Percentiles rank a stretch among this genome's conserved stretches.
phyloP scores from a whole-genome alignment of 176 grass and related monocot species.

The Dactylis glomerata region DNA sequence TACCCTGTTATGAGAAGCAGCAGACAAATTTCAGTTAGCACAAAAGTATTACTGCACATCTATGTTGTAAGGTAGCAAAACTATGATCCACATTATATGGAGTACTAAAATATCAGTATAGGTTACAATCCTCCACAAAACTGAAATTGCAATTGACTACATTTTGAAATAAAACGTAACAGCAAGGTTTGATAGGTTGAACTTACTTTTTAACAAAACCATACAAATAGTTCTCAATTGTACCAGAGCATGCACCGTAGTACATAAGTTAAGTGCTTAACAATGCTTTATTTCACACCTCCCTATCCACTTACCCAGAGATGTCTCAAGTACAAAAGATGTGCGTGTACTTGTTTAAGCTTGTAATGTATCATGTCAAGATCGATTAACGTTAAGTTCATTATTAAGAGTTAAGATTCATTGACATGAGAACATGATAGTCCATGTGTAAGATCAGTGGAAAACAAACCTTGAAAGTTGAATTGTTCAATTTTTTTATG shows the following conservation, averaged over 20 bases:
- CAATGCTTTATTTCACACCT: not conserved
- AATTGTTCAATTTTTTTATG: conserved; percentile 66
- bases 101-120: not conserved
- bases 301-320: not conserved
- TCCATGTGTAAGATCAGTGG: not conserved
- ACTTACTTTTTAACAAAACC: conserved; percentile 5
- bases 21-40: conserved; percentile 13
- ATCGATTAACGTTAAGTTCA: not conserved
- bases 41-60: not conserved
- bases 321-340: not conserved
- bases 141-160: not conserved
- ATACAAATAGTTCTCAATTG: not conserved
- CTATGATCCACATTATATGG: conserved; percentile 13
- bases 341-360: not conserved
- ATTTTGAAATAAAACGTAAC: not conserved
- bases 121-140: not conserved
- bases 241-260: not conserved
- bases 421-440: not conserved
- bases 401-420: not conserved
- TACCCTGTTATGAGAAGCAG: conserved; percentile 54
- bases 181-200: not conserved
- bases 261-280: not conserved
- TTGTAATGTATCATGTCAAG: not conserved
- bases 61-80: not conserved
- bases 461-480: conserved; percentile 63